phyloP scores from a whole-genome alignment of 805 yeast species.

The Grigorovia yakushimaensis region DNA sequence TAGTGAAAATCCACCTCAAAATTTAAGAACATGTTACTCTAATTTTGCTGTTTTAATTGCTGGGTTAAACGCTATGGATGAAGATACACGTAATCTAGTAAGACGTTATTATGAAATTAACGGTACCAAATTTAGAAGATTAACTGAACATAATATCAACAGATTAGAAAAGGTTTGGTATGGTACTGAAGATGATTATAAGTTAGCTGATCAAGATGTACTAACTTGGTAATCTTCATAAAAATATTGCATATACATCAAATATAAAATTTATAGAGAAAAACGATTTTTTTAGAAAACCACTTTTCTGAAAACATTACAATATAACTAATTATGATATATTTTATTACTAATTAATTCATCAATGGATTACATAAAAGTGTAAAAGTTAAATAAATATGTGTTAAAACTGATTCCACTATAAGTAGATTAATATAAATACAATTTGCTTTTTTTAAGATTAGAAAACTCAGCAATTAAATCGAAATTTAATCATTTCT shows the following conservation, averaged over 20 bases:
- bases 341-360: background rate
- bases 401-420: background rate
- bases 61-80: constrained; percentile 29
- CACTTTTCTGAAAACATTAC: background rate
- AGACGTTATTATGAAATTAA: constrained; percentile 24
- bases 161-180: constrained; percentile 29
- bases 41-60: constrained; percentile 30
- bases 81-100: constrained; percentile 24
- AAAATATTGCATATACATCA: background rate
- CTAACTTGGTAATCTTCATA: constrained; percentile 22
- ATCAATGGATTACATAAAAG: background rate
- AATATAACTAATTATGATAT: background rate
- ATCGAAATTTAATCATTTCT: background rate
- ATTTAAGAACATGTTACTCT: constrained; percentile 29
- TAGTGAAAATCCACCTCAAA: constrained; percentile 29
- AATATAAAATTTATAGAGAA: background rate
- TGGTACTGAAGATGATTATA: constrained; percentile 23
- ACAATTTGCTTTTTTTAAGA: background rate
- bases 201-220: constrained; percentile 27
- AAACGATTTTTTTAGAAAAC: background rate
- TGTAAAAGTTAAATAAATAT: no score
- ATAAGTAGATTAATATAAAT: background rate
- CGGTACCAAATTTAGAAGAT: constrained; percentile 23
- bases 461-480: background rate
- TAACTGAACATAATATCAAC: constrained; percentile 27